Evolutionary conservation across 2,329 filamentous ascomycete genomes (phyloP).

Genomic region (Talaromyces sp.): DNA sequence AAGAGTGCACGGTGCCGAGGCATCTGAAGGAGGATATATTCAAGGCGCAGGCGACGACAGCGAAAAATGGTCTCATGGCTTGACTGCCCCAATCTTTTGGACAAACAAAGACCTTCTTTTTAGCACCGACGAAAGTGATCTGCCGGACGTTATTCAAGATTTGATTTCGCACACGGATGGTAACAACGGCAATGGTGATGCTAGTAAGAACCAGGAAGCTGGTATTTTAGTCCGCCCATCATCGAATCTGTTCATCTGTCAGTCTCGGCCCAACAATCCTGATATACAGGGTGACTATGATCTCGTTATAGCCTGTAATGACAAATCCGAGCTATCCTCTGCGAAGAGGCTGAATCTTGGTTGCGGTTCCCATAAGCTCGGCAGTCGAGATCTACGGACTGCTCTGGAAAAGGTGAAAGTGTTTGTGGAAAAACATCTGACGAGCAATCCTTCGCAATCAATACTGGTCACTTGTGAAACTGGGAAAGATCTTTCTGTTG

Average conservation of each 20-base stretch:
- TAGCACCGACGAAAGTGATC: slow-evolving; percentile 59
- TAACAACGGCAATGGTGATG: slow-evolving; percentile 13
- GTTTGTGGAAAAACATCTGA: slow-evolving; percentile 46
- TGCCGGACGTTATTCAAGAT: slow-evolving; percentile 48
- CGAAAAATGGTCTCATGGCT: slow-evolving; percentile 81
- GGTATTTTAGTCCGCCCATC: slow-evolving; percentile 32
- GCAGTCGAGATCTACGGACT: slow-evolving; percentile 73
- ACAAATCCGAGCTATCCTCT: slow-evolving; percentile 26
- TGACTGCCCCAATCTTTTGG: slow-evolving; percentile 81
- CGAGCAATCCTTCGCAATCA: slow-evolving; percentile 25
- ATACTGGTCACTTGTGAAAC: slow-evolving; percentile 66
- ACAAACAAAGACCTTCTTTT: slow-evolving; percentile 57
- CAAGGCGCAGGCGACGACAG: slow-evolving; percentile 94
- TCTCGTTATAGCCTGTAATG: slow-evolving; percentile 40
- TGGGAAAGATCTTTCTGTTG: slow-evolving; percentile 75
- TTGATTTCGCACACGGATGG: slow-evolving; percentile 32
- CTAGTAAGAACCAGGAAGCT: slow-evolving; percentile 19
- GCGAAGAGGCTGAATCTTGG: slow-evolving; percentile 50
- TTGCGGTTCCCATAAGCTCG: slow-evolving; percentile 67
- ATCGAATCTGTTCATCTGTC: slow-evolving; percentile 34
- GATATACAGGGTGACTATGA: slow-evolving; percentile 35
- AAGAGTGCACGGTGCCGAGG: slow-evolving; percentile 63
- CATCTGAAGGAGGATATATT: slow-evolving; percentile 71
- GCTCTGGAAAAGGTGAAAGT: slow-evolving; percentile 59
- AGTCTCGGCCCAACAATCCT: slow-evolving; percentile 20